Conservation (phyloP, 208 protist genomes). For the Borovskyia barvae region DNA sequence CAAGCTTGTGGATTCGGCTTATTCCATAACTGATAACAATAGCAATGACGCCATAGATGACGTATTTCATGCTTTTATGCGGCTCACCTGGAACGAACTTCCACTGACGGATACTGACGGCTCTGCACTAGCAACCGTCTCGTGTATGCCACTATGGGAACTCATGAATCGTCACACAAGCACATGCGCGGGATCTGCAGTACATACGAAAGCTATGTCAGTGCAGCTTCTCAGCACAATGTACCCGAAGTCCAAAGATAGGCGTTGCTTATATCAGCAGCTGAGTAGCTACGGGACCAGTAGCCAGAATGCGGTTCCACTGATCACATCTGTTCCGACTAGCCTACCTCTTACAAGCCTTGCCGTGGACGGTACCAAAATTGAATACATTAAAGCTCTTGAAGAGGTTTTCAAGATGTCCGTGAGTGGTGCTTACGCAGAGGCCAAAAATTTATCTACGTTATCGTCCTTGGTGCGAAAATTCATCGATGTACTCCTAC, state of each 20-base stretch:
- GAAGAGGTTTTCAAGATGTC: slow-evolving; percentile 6
- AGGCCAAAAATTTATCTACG: slow-evolving; percentile 9
- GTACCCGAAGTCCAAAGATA: slow-evolving; percentile 79
- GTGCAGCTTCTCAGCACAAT: slow-evolving; percentile 50
- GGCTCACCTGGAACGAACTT: slow-evolving; percentile 36
- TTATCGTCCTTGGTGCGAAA: neutral
- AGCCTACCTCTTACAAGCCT: neutral
- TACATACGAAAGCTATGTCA: slow-evolving; percentile 33
- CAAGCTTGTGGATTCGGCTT: slow-evolving; percentile 6
- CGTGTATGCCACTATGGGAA: slow-evolving; percentile 85
- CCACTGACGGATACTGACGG: slow-evolving; percentile 41
- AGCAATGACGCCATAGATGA: neutral
- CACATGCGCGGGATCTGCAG: slow-evolving; percentile 14
- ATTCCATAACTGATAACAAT: neutral
- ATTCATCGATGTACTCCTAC: slow-evolving; percentile 10
- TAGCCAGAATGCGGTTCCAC: slow-evolving; percentile 15
- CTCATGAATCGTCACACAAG: slow-evolving; percentile 57
- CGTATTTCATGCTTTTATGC: slow-evolving; percentile 14
- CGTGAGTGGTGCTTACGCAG: slow-evolving; percentile 1
- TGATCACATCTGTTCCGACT: slow-evolving; percentile 18
- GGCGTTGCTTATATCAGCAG: slow-evolving; percentile 75
- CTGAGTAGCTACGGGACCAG: slow-evolving; percentile 18
- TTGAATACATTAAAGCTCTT: slow-evolving; percentile 6
- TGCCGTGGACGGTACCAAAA: neutral
- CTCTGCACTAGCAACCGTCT: slow-evolving; percentile 58